Evolutionary conservation across 805 yeast genomes (phyloP), one percentile per base, ranked within the genome.

Genomic region (Hanseniaspora lachancei): DNA sequence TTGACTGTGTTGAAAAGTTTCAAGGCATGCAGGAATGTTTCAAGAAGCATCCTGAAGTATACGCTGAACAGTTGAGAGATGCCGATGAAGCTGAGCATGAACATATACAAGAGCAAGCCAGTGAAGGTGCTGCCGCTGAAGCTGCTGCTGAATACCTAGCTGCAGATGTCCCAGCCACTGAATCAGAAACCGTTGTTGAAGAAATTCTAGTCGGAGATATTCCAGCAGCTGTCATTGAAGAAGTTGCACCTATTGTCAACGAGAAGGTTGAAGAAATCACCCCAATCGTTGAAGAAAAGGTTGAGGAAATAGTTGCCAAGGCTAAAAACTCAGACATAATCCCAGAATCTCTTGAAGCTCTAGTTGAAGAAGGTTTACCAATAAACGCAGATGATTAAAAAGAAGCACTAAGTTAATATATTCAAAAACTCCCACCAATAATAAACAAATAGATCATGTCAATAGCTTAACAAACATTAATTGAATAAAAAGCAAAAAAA

Each of bases 11-110:
- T 62, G 87, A 85, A 63, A 85, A 86, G 73, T 93, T 91, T 73
- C 81, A 83, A 68, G 78, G 74, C 64, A 93, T 91, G 97, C 96
- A 95, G 73, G 77, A 79, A 59, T 93, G 98, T 73, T 93, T 93
- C 81, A 82, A 91, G 74, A 74, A 78, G 66, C 78, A 89, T 70
- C 97, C 97, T 32, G 98, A 93, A 58, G 83, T 85, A 53, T 93
- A 93, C 71, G 85, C 89, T 60, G 97, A 89, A 67, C 96, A 89
- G 70, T 75, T 89, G 64, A 77, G 84, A 68, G 95, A 84, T 54
- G 95, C 85, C 57, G 87, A 80, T 54, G 81, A 77, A 57, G 71
- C 68, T 10, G 66, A 68, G 24, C 70, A 68, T 16, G 66, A 68
- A 21, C 64, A 60, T 16, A 54, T 57, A 27, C 58, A 59, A 50